These are phyloP conservation scores for Rhizopus microsporus DNA, from an alignment of 371 early-diverging fungal genomes.

Conservation along the genomic window DNA sequence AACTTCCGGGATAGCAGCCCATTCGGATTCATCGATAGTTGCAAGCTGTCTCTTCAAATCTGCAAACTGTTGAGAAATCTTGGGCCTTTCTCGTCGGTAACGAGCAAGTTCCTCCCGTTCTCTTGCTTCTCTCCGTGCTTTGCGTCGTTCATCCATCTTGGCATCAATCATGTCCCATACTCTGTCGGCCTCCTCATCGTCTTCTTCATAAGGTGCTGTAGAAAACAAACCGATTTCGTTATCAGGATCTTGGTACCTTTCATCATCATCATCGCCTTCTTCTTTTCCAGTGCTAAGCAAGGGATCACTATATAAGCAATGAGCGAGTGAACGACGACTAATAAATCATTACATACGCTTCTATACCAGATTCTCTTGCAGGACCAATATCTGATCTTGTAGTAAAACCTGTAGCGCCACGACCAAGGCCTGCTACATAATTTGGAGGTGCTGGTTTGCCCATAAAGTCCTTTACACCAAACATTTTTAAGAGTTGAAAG, in stretches of 20 bases:
- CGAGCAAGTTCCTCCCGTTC: constrained; percentile 60
- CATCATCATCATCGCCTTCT: constrained; percentile 70
- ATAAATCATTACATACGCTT: constrained; percentile 36
- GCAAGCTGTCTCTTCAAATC: constrained; percentile 86
- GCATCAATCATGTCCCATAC: constrained; percentile 91
- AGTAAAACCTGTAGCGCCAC: constrained; percentile 97
- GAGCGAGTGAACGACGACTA: background rate
- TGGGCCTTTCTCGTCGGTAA: constrained; percentile 61
- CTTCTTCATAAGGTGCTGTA: constrained; percentile 87
- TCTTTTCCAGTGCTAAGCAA: constrained; percentile 39
- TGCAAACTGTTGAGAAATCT: constrained; percentile 88
- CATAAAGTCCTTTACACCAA: constrained; percentile 80
- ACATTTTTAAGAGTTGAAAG: constrained; percentile 46
- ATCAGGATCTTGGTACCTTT: constrained; percentile 88
- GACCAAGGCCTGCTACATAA: constrained; percentile 95
- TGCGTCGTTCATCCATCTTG: constrained; percentile 88
- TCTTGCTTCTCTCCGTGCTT: constrained; percentile 70
- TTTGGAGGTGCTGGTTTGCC: constrained; percentile 87
- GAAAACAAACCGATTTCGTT: constrained; percentile 93
- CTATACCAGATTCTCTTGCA: constrained; percentile 76
- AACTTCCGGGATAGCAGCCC: constrained; percentile 93
- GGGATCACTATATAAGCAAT: constrained; percentile 36
- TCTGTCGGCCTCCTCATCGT: constrained; percentile 96
- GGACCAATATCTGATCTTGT: constrained; percentile 98
- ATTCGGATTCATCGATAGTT: constrained; percentile 80